A percentile compares a stretch with the other conserved stretches of the same genome.
Conservation (phyloP, 371 early-diverging fungal species). For the Lichtheimia hyalospora region DNA sequence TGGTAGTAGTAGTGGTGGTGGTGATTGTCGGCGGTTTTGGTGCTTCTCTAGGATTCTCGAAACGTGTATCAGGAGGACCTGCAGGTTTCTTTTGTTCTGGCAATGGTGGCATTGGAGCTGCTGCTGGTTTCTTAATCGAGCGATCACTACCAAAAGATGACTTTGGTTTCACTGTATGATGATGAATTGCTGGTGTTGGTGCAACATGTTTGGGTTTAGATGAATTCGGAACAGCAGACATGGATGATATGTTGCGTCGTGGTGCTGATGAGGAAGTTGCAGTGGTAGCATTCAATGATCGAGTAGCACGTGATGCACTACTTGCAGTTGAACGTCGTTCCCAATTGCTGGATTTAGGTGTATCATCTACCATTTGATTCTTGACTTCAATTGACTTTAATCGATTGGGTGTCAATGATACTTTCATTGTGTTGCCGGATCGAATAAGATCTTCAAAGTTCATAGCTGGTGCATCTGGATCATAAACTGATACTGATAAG, state of each 20-base stretch:
- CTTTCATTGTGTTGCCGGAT: conserved; percentile 55
- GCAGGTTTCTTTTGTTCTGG: conserved; percentile 7
- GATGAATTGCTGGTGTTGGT: background rate
- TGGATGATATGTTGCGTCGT: background rate
- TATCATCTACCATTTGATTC: conserved; percentile 18
- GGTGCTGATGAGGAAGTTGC: conserved; percentile 3
- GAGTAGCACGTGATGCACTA: background rate
- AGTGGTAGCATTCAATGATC: background rate
- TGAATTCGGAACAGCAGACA: background rate
- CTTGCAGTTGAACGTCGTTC: conserved; percentile 30
- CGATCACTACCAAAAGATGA: conserved; percentile 5
- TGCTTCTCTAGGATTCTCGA: conserved; percentile 36
- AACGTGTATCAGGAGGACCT: conserved; percentile 7
- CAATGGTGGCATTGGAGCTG: conserved; percentile 1
- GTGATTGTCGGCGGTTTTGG: conserved; percentile 20
- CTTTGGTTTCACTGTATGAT: conserved; percentile 1
- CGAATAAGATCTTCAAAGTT: conserved; percentile 54
- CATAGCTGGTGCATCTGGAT: conserved; percentile 34
- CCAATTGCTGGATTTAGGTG: conserved; percentile 20
- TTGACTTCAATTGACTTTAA: conserved; percentile 54
- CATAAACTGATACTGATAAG: conserved; percentile 28
- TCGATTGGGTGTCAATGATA: conserved; percentile 57
- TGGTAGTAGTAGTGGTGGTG: background rate
- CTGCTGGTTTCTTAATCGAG: background rate
- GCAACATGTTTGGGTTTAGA: conserved; percentile 4